Base-by-base conservation (phyloP, 2,329 filamentous ascomycete species). In the Chaetothyriales sp. region DNA sequence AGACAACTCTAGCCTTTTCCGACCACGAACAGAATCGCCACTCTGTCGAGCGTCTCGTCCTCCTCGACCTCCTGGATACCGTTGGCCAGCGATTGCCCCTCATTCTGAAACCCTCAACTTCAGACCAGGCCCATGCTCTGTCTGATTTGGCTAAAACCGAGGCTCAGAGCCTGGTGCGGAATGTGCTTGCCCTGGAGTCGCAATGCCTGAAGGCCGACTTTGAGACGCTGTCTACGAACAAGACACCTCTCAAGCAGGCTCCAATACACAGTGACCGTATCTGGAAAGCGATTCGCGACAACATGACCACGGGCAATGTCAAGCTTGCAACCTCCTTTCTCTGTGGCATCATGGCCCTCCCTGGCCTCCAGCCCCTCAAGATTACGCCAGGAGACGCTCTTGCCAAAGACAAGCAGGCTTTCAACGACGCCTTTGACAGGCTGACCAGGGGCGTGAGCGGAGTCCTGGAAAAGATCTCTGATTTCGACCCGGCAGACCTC, bases 391-490 rank as follows among this genome's bases (percentile, higher is more conserved):
- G 47, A 51, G 65, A 67, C 13, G 67, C 67, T 48, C 61, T 66
- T 25, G 68, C 59, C 18, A 65, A 69, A 68, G 81, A 68, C 52
- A 83, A 83, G 60, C 72, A 74, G n/a, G 74, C 79, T 25, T 97
- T 94, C 73, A 97, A 97, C 63, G 69, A 75, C 46, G 80, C 83
- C 20, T 83, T 90, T 53, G 72, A 73, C 20, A 71, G 78, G 51
- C 69, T 84, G 1, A 80, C 77, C 44, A 72, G 76, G 49, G 74
- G 79, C 29, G 78, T 95, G 20, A 82, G 82, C 18, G 78, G 80
- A 54, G 80, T 95, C 46, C 77, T 97, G 43, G 85, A 89, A 57
- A 78, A 85, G 9, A 70, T 98, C 44, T 83, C 83, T 37, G 85
- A 89, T 55, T 89, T 95, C 62, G 76, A 78, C 18, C 74, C 80